A percentile compares a stretch with the other conserved stretches of the same genome.
Evolutionary conservation across 805 yeast species (phyloP).

Genomic region (Nakazawaea molendinolei): DNA sequence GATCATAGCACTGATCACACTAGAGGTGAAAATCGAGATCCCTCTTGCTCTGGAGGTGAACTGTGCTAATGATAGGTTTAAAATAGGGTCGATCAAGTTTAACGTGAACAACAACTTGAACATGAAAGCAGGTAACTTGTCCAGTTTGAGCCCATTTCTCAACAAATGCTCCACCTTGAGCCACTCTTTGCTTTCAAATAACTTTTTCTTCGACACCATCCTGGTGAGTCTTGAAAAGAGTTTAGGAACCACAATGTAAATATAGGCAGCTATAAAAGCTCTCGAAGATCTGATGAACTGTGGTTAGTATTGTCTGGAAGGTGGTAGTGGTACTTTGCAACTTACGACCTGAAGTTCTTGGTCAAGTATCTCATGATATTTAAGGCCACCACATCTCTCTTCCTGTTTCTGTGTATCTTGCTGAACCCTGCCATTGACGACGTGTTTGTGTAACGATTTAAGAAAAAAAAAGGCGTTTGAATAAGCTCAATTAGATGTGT

Average conservation of each 20-base stretch:
- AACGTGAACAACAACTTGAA: conserved; percentile 27
- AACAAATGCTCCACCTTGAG: conserved; percentile 14
- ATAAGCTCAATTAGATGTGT: no score
- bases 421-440: conserved; percentile 1
- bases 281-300: conserved; percentile 12
- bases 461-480: no score
- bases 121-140: conserved; percentile 30
- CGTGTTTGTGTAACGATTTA: background rate
- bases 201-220: conserved; percentile 15
- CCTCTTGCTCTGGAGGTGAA: conserved; percentile 10
- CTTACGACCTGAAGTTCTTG: conserved; percentile 11
- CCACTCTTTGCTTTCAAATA: conserved; percentile 15
- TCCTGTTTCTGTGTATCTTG: background rate
- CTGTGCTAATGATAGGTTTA: conserved; percentile 10
- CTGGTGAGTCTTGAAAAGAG: conserved; percentile 16
- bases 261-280: conserved; percentile 29
- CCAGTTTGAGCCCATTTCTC: conserved; percentile 23
- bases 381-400: background rate
- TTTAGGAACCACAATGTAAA: conserved; percentile 29
- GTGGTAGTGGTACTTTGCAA: background rate
- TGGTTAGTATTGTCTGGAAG: background rate
- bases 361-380: conserved; percentile 3
- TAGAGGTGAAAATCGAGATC: conserved; percentile 23
- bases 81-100: conserved; percentile 24
- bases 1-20: conserved; percentile 23